Evolutionary conservation across 2,329 filamentous ascomycete species (phyloP).

Genomic region (Penicillium hordei): DNA sequence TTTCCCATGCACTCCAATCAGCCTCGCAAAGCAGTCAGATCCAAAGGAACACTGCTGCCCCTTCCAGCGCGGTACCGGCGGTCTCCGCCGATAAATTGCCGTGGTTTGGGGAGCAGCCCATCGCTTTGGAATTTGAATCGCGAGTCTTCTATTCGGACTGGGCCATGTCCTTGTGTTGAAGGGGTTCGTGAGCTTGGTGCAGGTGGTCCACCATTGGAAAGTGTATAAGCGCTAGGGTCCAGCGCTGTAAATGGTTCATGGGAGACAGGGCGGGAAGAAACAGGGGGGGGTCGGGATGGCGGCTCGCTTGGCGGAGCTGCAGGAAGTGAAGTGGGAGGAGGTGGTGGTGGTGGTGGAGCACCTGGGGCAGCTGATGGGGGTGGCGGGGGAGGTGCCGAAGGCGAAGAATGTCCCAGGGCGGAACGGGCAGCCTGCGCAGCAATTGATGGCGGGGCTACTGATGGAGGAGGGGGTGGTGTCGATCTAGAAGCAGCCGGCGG

Average conservation of each 20-base stretch:
- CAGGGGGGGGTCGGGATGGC: conserved; percentile 45
- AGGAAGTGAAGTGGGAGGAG: conserved; percentile 40
- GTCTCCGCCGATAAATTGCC: conserved; percentile 71
- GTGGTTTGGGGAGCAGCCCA: conserved; percentile 75
- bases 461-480: conserved; percentile 41
- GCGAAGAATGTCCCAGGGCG: conserved; percentile 49
- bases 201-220: conserved; percentile 59
- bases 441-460: conserved; percentile 42
- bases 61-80: conserved; percentile 86
- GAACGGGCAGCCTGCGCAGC: conserved; percentile 61
- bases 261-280: conserved; percentile 34
- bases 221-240: conserved; percentile 74
- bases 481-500: conserved; percentile 42
- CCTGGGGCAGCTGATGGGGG: conserved; percentile 47
- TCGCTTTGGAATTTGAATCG: conserved; percentile 89
- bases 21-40: conserved; percentile 57
- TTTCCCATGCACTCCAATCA: conserved; percentile 27
- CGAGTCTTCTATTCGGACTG: conserved; percentile 67
- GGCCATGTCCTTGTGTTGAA: conserved; percentile 29
- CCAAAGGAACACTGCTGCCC: conserved; percentile 89
- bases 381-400: conserved; percentile 49
- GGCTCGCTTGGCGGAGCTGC: conserved; percentile 43
- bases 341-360: conserved; percentile 44
- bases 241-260: conserved; percentile 62
- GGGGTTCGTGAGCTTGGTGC: conserved; percentile 28